Percentiles rank a stretch among this genome's conserved stretches.
Evolutionary conservation across 768 basidiomycete genomes (phyloP).

Genomic region (Aureoboletus auriporus): DNA sequence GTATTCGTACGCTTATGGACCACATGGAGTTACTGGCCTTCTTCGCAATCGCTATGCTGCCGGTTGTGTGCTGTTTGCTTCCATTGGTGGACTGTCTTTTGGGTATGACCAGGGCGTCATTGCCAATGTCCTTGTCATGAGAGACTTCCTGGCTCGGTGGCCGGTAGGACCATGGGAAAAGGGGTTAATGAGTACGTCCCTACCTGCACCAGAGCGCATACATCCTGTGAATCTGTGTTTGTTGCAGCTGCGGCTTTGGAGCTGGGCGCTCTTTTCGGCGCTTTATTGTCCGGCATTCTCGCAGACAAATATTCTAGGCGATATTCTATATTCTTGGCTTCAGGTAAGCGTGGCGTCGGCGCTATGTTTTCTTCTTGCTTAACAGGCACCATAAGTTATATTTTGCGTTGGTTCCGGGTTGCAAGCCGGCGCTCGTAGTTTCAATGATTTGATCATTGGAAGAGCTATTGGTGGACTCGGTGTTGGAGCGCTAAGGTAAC

Average conservation of each 20-base stretch:
- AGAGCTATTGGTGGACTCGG: slow-evolving; percentile 76
- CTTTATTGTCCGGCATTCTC: slow-evolving; percentile 59
- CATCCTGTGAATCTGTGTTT: background rate
- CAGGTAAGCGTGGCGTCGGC: slow-evolving; percentile 41
- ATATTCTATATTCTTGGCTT: slow-evolving; percentile 63
- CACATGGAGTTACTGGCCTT: slow-evolving; percentile 62
- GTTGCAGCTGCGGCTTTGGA: slow-evolving; percentile 69
- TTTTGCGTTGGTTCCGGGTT: slow-evolving; percentile 72
- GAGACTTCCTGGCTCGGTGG: slow-evolving; percentile 65
- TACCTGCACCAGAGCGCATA: background rate
- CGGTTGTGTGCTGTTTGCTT: slow-evolving; percentile 69
- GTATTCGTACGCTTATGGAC: slow-evolving; percentile 73
- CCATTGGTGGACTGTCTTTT: slow-evolving; percentile 73
- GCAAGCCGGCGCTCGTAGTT: slow-evolving; percentile 56
- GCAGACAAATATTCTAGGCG: slow-evolving; percentile 68
- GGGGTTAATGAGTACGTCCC: slow-evolving; percentile 67
- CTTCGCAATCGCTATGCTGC: slow-evolving; percentile 61
- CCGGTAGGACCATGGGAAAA: slow-evolving; percentile 69
- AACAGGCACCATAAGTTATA: slow-evolving; percentile 40
- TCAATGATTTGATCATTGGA: slow-evolving; percentile 60
- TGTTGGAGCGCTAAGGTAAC: slow-evolving; percentile 69
- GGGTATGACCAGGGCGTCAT: slow-evolving; percentile 87
- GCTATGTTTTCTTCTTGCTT: background rate
- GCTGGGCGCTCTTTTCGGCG: slow-evolving; percentile 75
- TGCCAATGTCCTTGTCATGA: slow-evolving; percentile 82